Conservation (phyloP, 768 basidiomycete species). For the Hygrocybe coccinea region DNA sequence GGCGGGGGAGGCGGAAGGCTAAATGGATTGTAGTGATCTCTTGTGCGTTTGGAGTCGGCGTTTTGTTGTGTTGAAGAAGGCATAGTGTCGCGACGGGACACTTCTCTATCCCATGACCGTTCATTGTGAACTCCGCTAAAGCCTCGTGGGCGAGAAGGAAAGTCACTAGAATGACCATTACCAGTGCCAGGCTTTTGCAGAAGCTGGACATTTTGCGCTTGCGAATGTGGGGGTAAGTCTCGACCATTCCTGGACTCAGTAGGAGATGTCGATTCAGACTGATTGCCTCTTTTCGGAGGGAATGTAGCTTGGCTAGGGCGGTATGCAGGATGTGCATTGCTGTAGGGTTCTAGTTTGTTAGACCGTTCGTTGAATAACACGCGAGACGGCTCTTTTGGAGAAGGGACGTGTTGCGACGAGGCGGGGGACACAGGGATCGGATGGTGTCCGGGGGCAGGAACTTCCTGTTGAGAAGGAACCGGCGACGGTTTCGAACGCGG, state of each 20-base stretch:
- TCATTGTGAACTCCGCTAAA: slow-evolving; percentile 21
- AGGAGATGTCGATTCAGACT: slow-evolving; percentile 37
- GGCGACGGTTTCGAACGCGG: slow-evolving; percentile 63
- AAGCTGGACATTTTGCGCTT: slow-evolving; percentile 46
- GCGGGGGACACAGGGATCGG: slow-evolving; percentile 32
- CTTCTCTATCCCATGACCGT: slow-evolving; percentile 25
- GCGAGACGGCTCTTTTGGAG: slow-evolving; percentile 57
- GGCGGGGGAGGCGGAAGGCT: slow-evolving; percentile 17
- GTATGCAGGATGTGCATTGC: slow-evolving; percentile 25
- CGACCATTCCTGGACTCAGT: slow-evolving; percentile 43
- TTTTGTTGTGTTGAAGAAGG: slow-evolving; percentile 33
- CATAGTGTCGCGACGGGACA: slow-evolving; percentile 33
- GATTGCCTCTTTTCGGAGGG: slow-evolving; percentile 40
- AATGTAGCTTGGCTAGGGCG: slow-evolving; percentile 39
- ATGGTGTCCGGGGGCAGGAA: slow-evolving; percentile 23
- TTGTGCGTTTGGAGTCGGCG: slow-evolving; percentile 9
- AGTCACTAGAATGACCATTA: slow-evolving; percentile 19
- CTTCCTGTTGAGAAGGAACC: slow-evolving; percentile 39
- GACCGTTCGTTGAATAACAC: slow-evolving; percentile 95
- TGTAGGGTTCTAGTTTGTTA: slow-evolving; percentile 84
- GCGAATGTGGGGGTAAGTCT: slow-evolving; percentile 42
- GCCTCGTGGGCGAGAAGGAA: slow-evolving; percentile 26
- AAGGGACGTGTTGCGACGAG: slow-evolving; percentile 35
- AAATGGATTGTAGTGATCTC: slow-evolving; percentile 24
- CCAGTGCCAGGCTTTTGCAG: slow-evolving; percentile 48